Conservation (phyloP, 2,329 filamentous ascomycete species). For the Ceratocystis albifundus region DNA sequence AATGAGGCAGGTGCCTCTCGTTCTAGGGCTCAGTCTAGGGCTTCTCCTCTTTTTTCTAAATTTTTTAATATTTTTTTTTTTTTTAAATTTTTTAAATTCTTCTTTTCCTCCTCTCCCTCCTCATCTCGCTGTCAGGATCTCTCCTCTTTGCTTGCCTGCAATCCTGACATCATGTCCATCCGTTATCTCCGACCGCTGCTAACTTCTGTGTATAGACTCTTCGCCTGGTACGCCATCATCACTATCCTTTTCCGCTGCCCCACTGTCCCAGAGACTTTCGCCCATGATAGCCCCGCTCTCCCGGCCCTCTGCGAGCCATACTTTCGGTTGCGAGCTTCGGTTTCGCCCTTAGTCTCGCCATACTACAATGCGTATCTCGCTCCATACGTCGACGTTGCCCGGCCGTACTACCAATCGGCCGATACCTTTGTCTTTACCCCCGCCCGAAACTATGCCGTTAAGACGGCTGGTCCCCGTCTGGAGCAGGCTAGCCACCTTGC, state of each 20-base stretch:
- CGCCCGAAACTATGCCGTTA: conserved; percentile 51
- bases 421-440: conserved; percentile 59
- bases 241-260: conserved; percentile 78
- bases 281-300: conserved; percentile 55
- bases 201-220: conserved; percentile 41
- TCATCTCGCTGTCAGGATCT: background rate
- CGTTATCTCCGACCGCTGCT: background rate
- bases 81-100: too few species aligned
- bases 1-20: background rate
- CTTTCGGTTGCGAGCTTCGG: conserved; percentile 49
- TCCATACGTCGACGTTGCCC: conserved; percentile 64
- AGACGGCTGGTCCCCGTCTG: conserved; percentile 64
- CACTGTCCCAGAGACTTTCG: conserved; percentile 38
- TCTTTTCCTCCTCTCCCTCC: background rate
- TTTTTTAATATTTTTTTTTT: background rate
- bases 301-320: conserved; percentile 78
- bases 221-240: conserved; percentile 76
- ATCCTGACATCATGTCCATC: background rate
- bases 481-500: conserved; percentile 55
- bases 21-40: too few species aligned
- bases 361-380: conserved; percentile 79
- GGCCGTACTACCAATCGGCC: conserved; percentile 59
- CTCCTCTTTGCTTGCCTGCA: background rate
- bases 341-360: conserved; percentile 66
- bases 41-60: background rate